A percentile compares a stretch with the other conserved stretches of the same genome.
phyloP scores from a whole-genome alignment of 2,329 filamentous ascomycete species.

The Escovopsis sp. region DNA sequence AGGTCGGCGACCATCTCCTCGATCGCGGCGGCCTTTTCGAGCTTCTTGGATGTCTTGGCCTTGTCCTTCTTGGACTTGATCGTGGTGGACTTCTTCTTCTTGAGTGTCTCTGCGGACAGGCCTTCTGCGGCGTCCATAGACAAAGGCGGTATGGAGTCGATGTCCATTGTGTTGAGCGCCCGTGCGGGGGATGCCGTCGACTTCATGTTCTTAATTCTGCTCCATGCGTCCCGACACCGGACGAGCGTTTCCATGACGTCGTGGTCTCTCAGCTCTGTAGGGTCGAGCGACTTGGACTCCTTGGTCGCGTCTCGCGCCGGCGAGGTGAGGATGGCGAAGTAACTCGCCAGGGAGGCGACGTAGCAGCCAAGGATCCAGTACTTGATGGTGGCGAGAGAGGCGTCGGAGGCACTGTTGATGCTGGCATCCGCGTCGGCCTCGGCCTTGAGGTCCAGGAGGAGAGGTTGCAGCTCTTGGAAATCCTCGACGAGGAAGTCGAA shows the following conservation, averaged over 20 bases:
- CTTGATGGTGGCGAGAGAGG: slow-evolving; percentile 51
- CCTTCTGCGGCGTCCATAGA: slow-evolving; percentile 4
- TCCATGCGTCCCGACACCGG: slow-evolving; percentile 68
- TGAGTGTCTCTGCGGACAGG: slow-evolving; percentile 14
- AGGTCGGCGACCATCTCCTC: slow-evolving; percentile 58
- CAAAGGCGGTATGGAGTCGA: slow-evolving; percentile 9
- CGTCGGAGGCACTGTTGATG: slow-evolving; percentile 28
- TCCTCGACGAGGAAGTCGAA: slow-evolving; percentile 77
- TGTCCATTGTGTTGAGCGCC: slow-evolving; percentile 12
- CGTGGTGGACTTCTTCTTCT: slow-evolving; percentile 15
- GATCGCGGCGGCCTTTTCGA: slow-evolving; percentile 41
- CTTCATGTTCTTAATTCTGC: slow-evolving; percentile 51
- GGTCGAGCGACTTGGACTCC: slow-evolving; percentile 46
- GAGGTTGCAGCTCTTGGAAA: slow-evolving; percentile 55
- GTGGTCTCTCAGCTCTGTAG: slow-evolving; percentile 73
- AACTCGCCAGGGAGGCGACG: slow-evolving; percentile 74
- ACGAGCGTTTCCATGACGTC: slow-evolving; percentile 78
- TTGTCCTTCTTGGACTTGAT: slow-evolving; percentile 3
- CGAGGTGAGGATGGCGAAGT: slow-evolving; percentile 85
- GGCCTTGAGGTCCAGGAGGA: slow-evolving; percentile 42
- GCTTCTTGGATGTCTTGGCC: slow-evolving; percentile 25
- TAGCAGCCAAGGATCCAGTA: slow-evolving; percentile 74
- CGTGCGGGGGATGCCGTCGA: slow-evolving; percentile 26
- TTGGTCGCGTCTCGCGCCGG: slow-evolving; percentile 46
- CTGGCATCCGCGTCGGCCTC: slow-evolving; percentile 22